Evolutionary conservation across 2,329 filamentous ascomycete species (phyloP).

Genomic region (Sporothrix protearum): DNA sequence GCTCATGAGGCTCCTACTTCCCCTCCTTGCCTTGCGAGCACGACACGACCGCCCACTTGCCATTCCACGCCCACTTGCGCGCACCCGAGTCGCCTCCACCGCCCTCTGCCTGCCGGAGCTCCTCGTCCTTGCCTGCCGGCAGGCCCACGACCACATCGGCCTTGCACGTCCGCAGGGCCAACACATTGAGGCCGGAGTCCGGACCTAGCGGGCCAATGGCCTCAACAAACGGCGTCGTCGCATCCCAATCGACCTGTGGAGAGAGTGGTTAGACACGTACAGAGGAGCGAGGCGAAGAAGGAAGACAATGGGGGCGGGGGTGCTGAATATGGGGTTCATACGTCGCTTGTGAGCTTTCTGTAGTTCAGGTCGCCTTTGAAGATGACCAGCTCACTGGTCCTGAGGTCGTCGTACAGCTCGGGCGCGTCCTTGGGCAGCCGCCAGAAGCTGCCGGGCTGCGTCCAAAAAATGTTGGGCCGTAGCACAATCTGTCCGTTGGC

Average conservation of each 20-base stretch:
- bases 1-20: background rate
- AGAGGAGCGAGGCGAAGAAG: background rate
- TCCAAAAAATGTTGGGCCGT: slow-evolving; percentile 89
- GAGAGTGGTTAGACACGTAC: background rate
- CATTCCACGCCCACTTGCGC: slow-evolving; percentile 90
- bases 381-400: slow-evolving; percentile 79
- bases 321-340: slow-evolving; percentile 44
- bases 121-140: slow-evolving; percentile 74
- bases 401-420: slow-evolving; percentile 70
- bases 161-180: slow-evolving; percentile 92
- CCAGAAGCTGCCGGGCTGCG: slow-evolving; percentile 83
- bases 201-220: slow-evolving; percentile 84
- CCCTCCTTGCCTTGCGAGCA: slow-evolving; percentile 59
- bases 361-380: slow-evolving; percentile 99
- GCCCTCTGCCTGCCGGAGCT: slow-evolving; percentile 62
- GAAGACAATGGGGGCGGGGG: background rate
- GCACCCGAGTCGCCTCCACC: slow-evolving; percentile 68
- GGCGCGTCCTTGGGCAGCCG: slow-evolving; percentile 67
- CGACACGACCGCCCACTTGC: slow-evolving; percentile 94
- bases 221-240: slow-evolving; percentile 78
- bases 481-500: slow-evolving; percentile 79
- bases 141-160: slow-evolving; percentile 92
- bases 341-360: slow-evolving; percentile 84
- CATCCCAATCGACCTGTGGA: slow-evolving; percentile 70
- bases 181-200: slow-evolving; percentile 74